Percentiles rank a stretch among this genome's conserved stretches.
Conservation (phyloP, 2,329 filamentous ascomycete genomes). For the Aureobasidium lini region DNA sequence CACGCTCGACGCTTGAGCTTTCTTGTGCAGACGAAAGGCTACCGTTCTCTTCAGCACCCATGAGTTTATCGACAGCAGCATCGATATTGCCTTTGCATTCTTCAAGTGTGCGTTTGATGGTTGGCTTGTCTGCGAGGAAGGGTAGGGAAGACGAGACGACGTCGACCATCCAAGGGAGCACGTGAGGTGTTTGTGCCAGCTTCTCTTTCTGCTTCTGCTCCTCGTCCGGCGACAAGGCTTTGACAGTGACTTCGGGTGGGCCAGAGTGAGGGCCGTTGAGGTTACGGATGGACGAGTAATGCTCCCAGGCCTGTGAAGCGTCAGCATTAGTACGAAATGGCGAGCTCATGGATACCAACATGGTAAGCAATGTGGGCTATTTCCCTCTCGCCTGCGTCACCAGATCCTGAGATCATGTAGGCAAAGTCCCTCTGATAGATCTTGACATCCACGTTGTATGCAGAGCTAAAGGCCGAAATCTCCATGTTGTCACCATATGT, state of each 20-base stretch:
- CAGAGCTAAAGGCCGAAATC: conserved; percentile 57
- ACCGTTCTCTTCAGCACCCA: conserved; percentile 41
- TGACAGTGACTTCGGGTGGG: conserved; percentile 40
- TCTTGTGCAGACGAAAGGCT: conserved; percentile 37
- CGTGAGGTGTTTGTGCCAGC: conserved; percentile 32
- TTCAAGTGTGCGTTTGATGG: conserved; percentile 46
- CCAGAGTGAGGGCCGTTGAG: conserved; percentile 52
- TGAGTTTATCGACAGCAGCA: conserved; percentile 43
- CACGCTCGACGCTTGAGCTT: conserved; percentile 44
- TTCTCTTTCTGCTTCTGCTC: conserved; percentile 31
- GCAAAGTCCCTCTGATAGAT: conserved; percentile 51
- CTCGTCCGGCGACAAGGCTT: conserved; percentile 33
- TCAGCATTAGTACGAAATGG: conserved; percentile 1
- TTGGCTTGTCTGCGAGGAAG: conserved; percentile 41
- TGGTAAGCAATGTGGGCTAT: conserved; percentile 56
- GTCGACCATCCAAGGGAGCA: conserved; percentile 50
- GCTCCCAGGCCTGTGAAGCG: conserved; percentile 49
- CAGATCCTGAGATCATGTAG: conserved; percentile 42
- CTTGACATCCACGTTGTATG: conserved; percentile 54
- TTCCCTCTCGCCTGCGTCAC: conserved; percentile 21
- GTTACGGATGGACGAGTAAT: conserved; percentile 60
- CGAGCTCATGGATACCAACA: conserved; percentile 37
- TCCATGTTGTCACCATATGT: conserved; percentile 62
- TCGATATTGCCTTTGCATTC: conserved; percentile 48
- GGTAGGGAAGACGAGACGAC: conserved; percentile 46